A percentile compares a stretch with the other conserved stretches of the same genome.
Evolutionary conservation across 2,329 filamentous ascomycete species (phyloP).

Genomic region (Fusarium nurragi): DNA sequence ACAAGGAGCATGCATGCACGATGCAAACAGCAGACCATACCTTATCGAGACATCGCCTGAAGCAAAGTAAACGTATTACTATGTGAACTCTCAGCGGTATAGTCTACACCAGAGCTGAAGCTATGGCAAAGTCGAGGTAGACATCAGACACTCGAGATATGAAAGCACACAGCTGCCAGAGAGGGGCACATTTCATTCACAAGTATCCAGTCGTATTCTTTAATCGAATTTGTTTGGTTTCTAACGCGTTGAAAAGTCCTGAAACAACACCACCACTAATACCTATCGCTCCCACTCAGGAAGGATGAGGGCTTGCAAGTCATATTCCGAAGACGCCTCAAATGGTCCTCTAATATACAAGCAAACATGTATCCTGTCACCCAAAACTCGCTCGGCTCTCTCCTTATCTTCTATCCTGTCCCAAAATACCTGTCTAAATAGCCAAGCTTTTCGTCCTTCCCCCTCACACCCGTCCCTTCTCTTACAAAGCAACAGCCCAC

Average conservation of each 20-base stretch:
- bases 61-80: too few species aligned
- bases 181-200: not conserved
- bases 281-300: conserved; percentile 11
- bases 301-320: conserved; percentile 26
- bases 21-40: conserved; percentile 1
- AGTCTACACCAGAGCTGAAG: too few species aligned
- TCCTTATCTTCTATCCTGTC: not conserved
- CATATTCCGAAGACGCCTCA: conserved; percentile 30
- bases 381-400: conserved; percentile 7
- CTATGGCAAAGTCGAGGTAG: not conserved
- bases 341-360: conserved; percentile 42
- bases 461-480: conserved; percentile 35
- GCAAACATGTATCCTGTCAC: conserved; percentile 36
- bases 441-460: conserved; percentile 32
- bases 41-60: conserved; percentile 33
- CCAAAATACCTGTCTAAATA: conserved; percentile 34
- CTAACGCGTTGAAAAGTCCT: conserved; percentile 37
- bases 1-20: not conserved
- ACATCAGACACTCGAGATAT: not conserved
- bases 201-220: conserved; percentile 30
- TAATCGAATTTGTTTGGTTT: conserved; percentile 34
- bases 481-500: conserved; percentile 28
- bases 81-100: not conserved
- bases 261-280: conserved; percentile 22
- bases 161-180: too few species aligned